Base-by-base conservation (phyloP, 2,329 filamentous ascomycete species). In the Phaeomoniella chlamydospora region DNA sequence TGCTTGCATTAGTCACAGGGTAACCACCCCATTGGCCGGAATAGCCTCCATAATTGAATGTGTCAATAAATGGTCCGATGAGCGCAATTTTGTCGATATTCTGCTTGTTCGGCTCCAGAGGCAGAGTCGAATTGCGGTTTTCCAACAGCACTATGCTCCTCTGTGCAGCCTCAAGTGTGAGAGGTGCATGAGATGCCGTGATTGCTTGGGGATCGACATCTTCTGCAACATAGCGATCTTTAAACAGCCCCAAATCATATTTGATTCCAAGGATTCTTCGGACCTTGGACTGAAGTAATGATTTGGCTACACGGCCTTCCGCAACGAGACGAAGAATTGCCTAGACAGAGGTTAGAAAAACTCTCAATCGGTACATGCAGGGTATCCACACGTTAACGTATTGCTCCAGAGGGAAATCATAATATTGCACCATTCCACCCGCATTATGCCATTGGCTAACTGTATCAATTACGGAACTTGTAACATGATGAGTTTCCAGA, bases 401-500 rank as follows among this genome's bases (percentile, higher is more conserved):
- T 5, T 49, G 45, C 9, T 57, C 53, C 11, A 65, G 39, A 2
- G 59, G 52, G 39, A 59, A 64, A 39, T 64, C 60, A 33, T 65
- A 65, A 38, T 58, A 65, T 35, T 64, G 61, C 2, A 63, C 46
- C 58, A 64, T 64, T 1, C 59, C 57, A 19, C 61, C 61, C 3
- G 58, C 58, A 36, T 61, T 60, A 36, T 60, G 60, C 59, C 59
- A 65, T 33, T 65, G 61, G 2, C 45, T 46, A 19, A 65, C 59
- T 2, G 54, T 55, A 42, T 59, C 56, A 5, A 54, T 57, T 1
- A 55, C 53, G 5, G 54, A 57, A 36, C 45, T 45, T 1, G 60
- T 57, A 2, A 64, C 58, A 16, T 43, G 39, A 43, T 64, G 59
- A 4, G 54, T 39, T 3, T 46, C 45, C 60, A 40, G 60, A 62